Evolutionary conservation across 2,329 filamentous ascomycete species (phyloP).

Genomic region (Gnomoniopsis sp.): DNA sequence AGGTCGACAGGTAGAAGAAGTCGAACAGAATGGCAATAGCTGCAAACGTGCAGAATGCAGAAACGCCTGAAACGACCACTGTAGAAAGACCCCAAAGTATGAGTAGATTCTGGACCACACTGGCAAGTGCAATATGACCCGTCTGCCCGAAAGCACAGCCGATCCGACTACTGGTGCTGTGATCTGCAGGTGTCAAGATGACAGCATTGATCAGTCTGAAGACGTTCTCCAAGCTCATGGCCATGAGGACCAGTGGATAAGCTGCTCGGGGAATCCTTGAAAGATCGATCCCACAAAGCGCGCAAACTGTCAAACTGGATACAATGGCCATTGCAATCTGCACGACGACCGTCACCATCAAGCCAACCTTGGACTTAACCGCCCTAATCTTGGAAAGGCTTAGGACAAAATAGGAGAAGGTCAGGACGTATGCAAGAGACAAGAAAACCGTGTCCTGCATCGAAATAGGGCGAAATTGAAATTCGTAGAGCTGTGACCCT

Average conservation of each 20-base stretch:
- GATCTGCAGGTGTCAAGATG: conserved; percentile 66
- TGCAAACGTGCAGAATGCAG: conserved; percentile 73
- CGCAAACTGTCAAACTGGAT: conserved; percentile 77
- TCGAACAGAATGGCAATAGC: conserved; percentile 73
- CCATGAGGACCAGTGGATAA: conserved; percentile 73
- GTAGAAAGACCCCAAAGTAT: conserved; percentile 64
- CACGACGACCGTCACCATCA: conserved; percentile 66
- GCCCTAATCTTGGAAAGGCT: conserved; percentile 68
- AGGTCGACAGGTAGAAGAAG: conserved; percentile 74
- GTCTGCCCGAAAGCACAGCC: conserved; percentile 72
- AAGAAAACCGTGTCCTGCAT: conserved; percentile 61
- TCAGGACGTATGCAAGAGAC: conserved; percentile 61
- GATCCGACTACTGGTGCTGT: conserved; percentile 66
- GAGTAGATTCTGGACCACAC: conserved; percentile 65
- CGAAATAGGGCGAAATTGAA: conserved; percentile 73
- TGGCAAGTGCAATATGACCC: conserved; percentile 64
- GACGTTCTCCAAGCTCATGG: conserved; percentile 76
- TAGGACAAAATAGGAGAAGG: conserved; percentile 61
- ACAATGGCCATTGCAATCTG: conserved; percentile 72
- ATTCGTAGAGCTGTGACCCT: conserved; percentile 67
- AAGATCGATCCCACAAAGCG: conserved; percentile 70
- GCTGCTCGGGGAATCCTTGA: conserved; percentile 70
- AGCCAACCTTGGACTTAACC: conserved; percentile 70
- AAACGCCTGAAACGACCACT: conserved; percentile 66
- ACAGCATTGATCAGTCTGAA: conserved; percentile 76